These are phyloP conservation scores for Schizopora paradoxa DNA, from an alignment of 1,284 basidiomycete species.

Conservation along the genomic window DNA sequence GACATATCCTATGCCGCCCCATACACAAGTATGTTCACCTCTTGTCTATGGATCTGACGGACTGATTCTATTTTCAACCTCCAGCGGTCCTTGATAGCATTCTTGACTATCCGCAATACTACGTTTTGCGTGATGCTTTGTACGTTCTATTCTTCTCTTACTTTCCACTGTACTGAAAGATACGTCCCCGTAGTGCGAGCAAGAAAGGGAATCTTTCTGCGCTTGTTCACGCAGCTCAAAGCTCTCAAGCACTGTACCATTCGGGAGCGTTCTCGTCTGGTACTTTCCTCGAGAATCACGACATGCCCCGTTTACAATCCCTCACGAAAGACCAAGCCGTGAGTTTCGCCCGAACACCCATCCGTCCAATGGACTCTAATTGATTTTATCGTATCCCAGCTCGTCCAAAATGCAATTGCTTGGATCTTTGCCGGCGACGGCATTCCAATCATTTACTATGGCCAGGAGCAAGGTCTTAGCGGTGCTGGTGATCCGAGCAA, in stretches of 20 bases:
- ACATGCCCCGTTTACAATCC: constrained; percentile 33
- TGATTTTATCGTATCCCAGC: constrained; percentile 21
- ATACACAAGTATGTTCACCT: constrained; percentile 21
- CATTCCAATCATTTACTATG: constrained; percentile 53
- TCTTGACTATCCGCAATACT: constrained; percentile 52
- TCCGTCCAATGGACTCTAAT: constrained; percentile 32
- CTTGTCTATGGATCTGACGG: constrained; percentile 4
- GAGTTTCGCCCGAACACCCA: background rate
- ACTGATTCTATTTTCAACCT: background rate
- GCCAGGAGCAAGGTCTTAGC: constrained; percentile 46
- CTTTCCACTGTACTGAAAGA: background rate
- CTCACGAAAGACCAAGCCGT: constrained; percentile 15
- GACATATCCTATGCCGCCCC: constrained; percentile 20
- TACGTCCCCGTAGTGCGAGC: constrained; percentile 7
- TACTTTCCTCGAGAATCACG: constrained; percentile 40
- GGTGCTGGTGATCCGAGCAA: constrained; percentile 45
- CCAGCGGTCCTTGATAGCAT: constrained; percentile 41
- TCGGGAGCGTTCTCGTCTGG: constrained; percentile 30
- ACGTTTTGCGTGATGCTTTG: constrained; percentile 37
- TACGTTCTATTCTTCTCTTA: constrained; percentile 19
- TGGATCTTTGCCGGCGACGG: constrained; percentile 41
- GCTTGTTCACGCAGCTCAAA: constrained; percentile 27
- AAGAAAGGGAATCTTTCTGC: constrained; percentile 30
- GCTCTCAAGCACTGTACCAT: constrained; percentile 32
- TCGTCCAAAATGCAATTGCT: constrained; percentile 37